Percentiles rank a stretch among this genome's conserved stretches.
Conservation (phyloP, 768 basidiomycete species). For the Hydnomerulius pinastri region DNA sequence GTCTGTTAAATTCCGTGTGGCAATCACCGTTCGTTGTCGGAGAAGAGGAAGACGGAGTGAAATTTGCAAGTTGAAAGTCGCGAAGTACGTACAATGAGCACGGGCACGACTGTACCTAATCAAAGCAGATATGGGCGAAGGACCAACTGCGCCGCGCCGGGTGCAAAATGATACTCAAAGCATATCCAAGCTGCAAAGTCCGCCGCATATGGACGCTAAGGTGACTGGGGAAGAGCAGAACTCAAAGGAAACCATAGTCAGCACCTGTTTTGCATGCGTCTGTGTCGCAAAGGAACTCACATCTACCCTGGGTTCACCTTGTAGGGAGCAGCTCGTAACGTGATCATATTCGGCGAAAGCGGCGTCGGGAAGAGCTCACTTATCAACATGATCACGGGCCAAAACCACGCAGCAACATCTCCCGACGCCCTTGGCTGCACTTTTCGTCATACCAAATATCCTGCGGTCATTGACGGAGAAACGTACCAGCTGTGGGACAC, state of each 20-base stretch:
- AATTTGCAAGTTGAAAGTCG: neutral
- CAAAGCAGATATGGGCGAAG: neutral
- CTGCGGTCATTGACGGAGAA: conserved; percentile 7
- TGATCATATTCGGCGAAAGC: conserved; percentile 28
- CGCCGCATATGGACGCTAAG: neutral
- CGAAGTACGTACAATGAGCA: neutral
- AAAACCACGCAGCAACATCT: conserved; percentile 21
- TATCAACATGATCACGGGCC: conserved; percentile 33
- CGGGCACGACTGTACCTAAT: neutral
- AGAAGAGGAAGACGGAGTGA: conserved; percentile 7
- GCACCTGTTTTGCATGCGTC: neutral
- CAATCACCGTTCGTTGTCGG: conserved; percentile 18
- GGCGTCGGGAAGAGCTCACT: conserved; percentile 34
- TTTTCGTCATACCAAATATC: conserved; percentile 21
- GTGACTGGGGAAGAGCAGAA: neutral
- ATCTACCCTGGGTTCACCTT: no score
- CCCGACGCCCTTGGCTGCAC: conserved; percentile 30
- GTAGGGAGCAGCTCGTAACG: conserved; percentile 21
- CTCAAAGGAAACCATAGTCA: neutral
- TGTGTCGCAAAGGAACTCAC: neutral
- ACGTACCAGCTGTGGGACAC: conserved; percentile 20
- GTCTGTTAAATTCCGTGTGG: no score
- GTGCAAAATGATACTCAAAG: neutral
- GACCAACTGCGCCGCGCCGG: no score
- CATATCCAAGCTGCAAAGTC: neutral